phyloP scores from a whole-genome alignment of 352 stramenopile genomes.

The Pythium pectinolyticum region DNA sequence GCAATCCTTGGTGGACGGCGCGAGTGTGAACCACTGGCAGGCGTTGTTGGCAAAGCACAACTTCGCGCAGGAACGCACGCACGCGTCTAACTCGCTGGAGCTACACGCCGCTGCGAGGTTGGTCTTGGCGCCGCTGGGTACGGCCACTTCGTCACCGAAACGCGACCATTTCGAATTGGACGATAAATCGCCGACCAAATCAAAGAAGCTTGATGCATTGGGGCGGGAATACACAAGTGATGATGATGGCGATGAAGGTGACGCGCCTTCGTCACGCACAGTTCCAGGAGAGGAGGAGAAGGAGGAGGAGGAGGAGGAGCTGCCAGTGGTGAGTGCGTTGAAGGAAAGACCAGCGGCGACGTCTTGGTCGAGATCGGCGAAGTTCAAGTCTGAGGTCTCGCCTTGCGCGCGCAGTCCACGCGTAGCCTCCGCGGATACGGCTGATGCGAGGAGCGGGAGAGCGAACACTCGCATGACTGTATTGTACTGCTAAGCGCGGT shows the following conservation, averaged over 20 bases:
- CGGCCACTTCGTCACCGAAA: conserved; percentile 18
- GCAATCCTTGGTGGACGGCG: conserved; percentile 17
- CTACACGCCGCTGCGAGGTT: conserved; percentile 10
- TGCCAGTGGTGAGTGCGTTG: background rate
- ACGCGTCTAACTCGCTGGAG: conserved; percentile 3
- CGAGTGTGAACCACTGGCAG: conserved; percentile 25
- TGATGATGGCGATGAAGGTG: background rate
- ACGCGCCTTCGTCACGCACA: background rate
- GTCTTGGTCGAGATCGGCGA: conserved; percentile 12
- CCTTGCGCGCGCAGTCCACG: conserved; percentile 6
- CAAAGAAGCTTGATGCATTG: conserved; percentile 12
- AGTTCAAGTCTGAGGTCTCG: conserved; percentile 15
- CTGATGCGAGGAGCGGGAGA: background rate
- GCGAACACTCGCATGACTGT: background rate
- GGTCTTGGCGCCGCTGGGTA: conserved; percentile 11
- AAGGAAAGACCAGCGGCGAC: conserved; percentile 15
- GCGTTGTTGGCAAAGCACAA: conserved; percentile 19
- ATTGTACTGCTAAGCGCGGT: no score
- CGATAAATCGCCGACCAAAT: conserved; percentile 17
- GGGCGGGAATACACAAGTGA: conserved; percentile 10
- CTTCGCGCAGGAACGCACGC: conserved; percentile 10
- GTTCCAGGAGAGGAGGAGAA: background rate
- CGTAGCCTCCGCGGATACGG: background rate
- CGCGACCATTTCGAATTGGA: conserved; percentile 17
- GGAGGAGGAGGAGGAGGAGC: background rate